A percentile compares a stretch with the other conserved stretches of the same genome.
Conservation (phyloP, 768 basidiomycete species). For the Leccinum truebloodii region DNA sequence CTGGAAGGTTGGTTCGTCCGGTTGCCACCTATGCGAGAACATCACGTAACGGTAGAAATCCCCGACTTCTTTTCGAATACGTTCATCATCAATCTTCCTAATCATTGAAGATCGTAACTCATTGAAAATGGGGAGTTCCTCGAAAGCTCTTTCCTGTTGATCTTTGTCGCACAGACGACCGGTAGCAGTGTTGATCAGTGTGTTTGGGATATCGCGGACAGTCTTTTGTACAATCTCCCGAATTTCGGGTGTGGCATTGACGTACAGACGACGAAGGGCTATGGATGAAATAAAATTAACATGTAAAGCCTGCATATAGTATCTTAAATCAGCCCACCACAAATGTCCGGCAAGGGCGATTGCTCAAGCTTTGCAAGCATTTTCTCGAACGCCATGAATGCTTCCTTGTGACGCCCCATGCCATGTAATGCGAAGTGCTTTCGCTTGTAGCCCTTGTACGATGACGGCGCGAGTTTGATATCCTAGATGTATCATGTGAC, state of each 20-base stretch:
- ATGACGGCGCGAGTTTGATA: no score
- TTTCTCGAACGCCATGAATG: no score
- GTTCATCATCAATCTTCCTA: not conserved
- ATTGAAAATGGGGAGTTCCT: not conserved
- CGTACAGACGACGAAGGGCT: not conserved
- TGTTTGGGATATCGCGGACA: not conserved
- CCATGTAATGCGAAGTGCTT: no score
- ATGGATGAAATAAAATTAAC: not conserved
- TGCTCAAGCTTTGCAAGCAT: no score
- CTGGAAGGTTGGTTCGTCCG: not conserved
- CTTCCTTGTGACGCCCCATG: no score
- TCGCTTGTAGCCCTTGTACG: no score
- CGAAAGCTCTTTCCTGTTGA: not conserved
- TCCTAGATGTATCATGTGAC: no score
- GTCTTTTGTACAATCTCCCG: not conserved
- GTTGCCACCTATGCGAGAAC: not conserved
- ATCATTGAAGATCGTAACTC: not conserved
- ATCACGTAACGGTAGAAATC: not conserved
- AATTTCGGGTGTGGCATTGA: not conserved
- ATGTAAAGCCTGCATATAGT: not conserved
- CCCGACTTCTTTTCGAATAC: not conserved
- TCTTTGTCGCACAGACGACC: not conserved
- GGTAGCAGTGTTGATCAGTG: not conserved
- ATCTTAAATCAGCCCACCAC: not conserved
- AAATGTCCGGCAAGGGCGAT: no score